Conservation (phyloP, 176 grass and related monocot species). For the Elymus sibiricus region DNA sequence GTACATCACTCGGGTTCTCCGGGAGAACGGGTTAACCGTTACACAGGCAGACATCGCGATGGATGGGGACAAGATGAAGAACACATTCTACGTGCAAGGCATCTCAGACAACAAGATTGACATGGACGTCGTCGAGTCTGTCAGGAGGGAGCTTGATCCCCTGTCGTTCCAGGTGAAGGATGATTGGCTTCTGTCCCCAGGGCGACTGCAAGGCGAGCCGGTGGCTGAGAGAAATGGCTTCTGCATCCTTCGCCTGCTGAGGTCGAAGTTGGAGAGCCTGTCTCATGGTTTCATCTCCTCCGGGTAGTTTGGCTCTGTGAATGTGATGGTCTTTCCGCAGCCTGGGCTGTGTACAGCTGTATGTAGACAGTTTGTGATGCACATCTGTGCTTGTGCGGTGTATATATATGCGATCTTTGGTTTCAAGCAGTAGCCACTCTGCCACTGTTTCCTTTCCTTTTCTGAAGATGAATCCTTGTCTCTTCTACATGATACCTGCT, state of each 20-base stretch:
- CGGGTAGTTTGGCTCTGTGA: neutral
- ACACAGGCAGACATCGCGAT: constrained; percentile 43
- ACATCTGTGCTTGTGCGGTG: too few species aligned
- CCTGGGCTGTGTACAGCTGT: neutral
- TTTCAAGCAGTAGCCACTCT: too few species aligned
- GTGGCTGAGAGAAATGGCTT: constrained; percentile 8
- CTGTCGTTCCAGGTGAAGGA: constrained; percentile 39
- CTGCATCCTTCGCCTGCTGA: constrained; percentile 38
- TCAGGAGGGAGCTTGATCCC: constrained; percentile 40
- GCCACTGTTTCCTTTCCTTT: too few species aligned
- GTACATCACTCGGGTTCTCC: constrained; percentile 41
- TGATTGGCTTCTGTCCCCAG: neutral
- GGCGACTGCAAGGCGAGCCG: neutral
- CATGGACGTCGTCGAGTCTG: constrained; percentile 19
- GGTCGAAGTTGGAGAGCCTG: constrained; percentile 34
- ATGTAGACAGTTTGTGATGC: too few species aligned
- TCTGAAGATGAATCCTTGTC: too few species aligned
- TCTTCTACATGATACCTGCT: too few species aligned
- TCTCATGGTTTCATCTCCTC: constrained; percentile 46
- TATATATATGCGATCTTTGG: too few species aligned
- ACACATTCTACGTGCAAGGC: constrained; percentile 44
- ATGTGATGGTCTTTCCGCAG: neutral
- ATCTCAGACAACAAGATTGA: constrained; percentile 53
- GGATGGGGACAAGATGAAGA: constrained; percentile 40
- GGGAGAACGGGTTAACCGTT: constrained; percentile 50